Base-by-base conservation (phyloP, 2,329 filamentous ascomycete species). In the Pseudogymnoascus sp. region DNA sequence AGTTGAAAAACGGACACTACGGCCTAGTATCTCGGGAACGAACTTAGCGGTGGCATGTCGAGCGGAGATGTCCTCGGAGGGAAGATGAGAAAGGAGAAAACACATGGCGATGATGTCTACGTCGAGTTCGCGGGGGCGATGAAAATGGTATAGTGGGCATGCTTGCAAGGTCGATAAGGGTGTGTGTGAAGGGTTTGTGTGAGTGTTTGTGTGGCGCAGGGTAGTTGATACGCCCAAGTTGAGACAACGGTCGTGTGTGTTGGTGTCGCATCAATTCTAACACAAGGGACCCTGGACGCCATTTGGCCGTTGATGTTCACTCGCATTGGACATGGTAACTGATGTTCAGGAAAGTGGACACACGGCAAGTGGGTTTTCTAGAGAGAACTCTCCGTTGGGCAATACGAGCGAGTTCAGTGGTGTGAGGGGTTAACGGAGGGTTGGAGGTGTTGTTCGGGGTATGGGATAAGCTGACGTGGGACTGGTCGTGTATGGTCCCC, bases 221-320 rank as follows among this genome's bases (percentile, higher is more conserved):
- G 47, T n/a, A 43, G 22, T 16, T 50, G 14, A 50, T 14, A 50
- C 43, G 30, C 20, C 41, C 14, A 22, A 47, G 43, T 50, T 50
- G 43, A 50, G 43, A 50, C 43, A 50, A 4, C 12, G 28, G 47
- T 54, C 47, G 47, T 54, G 47, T 54, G 43, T 30, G 47, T 54
- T 7, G 6, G 8, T 28, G 25, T 54, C 47, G n/a, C 47, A 54
- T 54, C 25, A 32, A 30, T 50, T 8, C n/a, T 1, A 18, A 20
- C 47, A 54, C 47, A 9, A 30, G 47, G 28, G 47, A 32, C n/a
- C 47, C 16, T 54, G 18, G n/a, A 18, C 20, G 47, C 47, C 47
- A 9, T 2, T 54, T 12, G n/a, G 14, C 16, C 25, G 47, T 18
- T 32, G 47, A 18, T 32, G n/a, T 4, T 54, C 28, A n/a, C 28